Evolutionary conservation across 257 asterid species (phyloP), one percentile per base, ranked within the genome.

Genomic region (Plantago ovata): DNA sequence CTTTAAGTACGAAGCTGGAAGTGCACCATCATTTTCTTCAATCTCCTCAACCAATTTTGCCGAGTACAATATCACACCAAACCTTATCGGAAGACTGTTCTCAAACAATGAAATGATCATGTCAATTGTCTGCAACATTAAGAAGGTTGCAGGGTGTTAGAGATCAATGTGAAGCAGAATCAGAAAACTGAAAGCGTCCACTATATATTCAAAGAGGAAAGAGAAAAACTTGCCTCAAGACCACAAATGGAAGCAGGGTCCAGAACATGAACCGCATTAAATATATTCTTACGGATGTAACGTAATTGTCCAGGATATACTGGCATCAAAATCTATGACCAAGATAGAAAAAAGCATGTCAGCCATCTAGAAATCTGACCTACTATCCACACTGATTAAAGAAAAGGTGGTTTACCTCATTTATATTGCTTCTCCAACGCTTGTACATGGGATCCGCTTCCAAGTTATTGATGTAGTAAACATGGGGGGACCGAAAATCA

Each of bases 221-320:
- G 28, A 50, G 13, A 23, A 61, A 50, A 60, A 68, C 94, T 77
- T 80, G 80, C 97, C 97, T 86, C 94, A 56, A 82, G 89, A 68
- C 97, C 98, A 75, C 89, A 77, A 62, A 61, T 66, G 66, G 97
- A 85, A 48, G 94, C 83, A 58, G 98, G 98, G 75, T 93, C 98
- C 64, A 89, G 69, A 69, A 93, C 77, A 64, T 77, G 86, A 72
- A 86, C 98, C 24, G 98, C 95, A 64, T 93, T 95, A 80, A 82
- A 93, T 69, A 93, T 72, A 70, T 93, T 93, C 72, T 93, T 93
- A 53, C 98, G 97, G 65, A 93, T 89, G 79, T 93, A 86, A 36
- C 95, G 97, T 70, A 93, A 56, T 86, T 93, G 98, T 63, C 98
- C 98, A 72, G 98, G 98, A 78, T 69, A 93, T 75, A 84, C 98